A percentile compares a stretch with the other conserved stretches of the same genome.
These are phyloP conservation scores for Ganoderma leucocontextum DNA, from an alignment of 1,284 basidiomycete species.

Conservation along the genomic window DNA sequence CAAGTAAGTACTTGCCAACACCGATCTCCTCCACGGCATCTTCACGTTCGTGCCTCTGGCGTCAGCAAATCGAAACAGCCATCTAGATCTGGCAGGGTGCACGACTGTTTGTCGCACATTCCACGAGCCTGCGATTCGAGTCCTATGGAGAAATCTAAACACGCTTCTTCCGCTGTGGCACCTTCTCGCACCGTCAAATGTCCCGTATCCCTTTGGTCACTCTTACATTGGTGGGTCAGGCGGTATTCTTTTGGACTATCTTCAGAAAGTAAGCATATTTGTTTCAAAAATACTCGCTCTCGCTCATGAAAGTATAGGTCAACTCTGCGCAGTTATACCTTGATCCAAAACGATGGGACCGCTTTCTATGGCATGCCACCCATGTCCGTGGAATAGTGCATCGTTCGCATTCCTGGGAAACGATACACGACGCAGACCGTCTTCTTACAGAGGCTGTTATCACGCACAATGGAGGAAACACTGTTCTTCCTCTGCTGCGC, in stretches of 20 bases:
- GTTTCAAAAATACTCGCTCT: not conserved
- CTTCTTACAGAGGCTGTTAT: not conserved
- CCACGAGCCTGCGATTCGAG: not conserved
- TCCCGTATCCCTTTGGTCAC: not conserved
- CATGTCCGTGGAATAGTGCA: not conserved
- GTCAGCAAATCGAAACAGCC: not conserved
- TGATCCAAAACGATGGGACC: not conserved
- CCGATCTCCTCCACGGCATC: not conserved
- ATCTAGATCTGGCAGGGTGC: not conserved
- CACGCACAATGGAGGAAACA: not conserved
- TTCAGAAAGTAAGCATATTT: too few relatives aligned
- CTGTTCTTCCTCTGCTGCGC: not conserved
- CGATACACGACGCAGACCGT: not conserved
- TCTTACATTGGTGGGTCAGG: not conserved
- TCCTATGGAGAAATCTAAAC: not conserved
- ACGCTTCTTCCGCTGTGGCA: constrained; percentile 1
- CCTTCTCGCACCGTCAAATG: not conserved
- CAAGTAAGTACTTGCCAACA: not conserved
- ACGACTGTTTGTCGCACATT: constrained; percentile 5
- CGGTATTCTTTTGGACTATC: too few relatives aligned
- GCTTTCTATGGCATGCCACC: not conserved
- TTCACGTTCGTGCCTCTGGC: not conserved
- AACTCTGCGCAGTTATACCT: not conserved
- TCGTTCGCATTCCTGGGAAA: not conserved
- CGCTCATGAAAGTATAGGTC: not conserved